phyloP scores from a whole-genome alignment of 2,329 filamentous ascomycete genomes.

The Cadophora sp. region DNA sequence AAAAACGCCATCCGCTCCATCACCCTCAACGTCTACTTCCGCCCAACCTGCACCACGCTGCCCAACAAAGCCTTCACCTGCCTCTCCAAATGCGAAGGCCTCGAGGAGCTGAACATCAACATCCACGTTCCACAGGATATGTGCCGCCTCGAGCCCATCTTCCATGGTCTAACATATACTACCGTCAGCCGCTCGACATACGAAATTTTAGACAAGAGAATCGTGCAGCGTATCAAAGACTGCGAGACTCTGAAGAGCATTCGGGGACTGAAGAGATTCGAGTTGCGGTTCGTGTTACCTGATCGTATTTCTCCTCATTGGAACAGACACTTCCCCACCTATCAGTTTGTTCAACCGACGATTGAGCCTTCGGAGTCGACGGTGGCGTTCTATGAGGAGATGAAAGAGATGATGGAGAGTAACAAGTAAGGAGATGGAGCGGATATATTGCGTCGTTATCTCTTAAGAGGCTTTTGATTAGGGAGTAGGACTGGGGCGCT shows the following conservation, averaged over 20 bases:
- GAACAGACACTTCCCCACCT: background rate
- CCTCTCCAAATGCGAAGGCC: conserved; percentile 13
- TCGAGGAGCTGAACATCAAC: background rate
- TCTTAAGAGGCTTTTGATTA: background rate
- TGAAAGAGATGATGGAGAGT: background rate
- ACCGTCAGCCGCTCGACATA: background rate
- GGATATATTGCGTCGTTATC: background rate
- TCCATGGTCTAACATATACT: background rate
- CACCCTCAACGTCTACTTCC: conserved; percentile 3
- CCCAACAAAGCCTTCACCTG: conserved; percentile 12
- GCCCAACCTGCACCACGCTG: background rate
- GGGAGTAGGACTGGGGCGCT: background rate
- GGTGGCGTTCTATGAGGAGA: background rate
- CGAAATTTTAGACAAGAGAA: background rate
- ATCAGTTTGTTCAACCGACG: background rate
- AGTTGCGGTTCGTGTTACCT: background rate
- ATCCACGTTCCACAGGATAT: background rate
- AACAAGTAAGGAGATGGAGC: background rate
- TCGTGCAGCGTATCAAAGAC: background rate
- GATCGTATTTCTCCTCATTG: background rate
- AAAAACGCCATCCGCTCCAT: conserved; percentile 20
- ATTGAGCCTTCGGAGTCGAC: background rate
- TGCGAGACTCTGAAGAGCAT: background rate
- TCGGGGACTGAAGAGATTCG: background rate
- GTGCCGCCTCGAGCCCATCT: background rate